A percentile compares a stretch with the other conserved stretches of the same genome.
Evolutionary conservation across 441 rosid species (phyloP).

Genomic region (Flueggea neowawraea): DNA sequence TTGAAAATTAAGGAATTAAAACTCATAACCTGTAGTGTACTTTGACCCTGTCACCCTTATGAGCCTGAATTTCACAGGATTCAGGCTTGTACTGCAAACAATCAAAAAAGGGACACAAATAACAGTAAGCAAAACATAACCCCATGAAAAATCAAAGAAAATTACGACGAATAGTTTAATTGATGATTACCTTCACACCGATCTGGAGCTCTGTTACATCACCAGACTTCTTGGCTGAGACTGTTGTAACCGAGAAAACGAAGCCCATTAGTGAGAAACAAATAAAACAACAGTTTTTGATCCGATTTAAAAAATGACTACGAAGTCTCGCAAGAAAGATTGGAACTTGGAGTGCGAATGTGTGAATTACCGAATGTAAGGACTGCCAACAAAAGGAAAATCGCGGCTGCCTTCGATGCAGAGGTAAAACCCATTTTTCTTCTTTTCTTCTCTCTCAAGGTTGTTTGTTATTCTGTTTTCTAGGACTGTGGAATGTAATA

Average conservation of each 20-base stretch:
- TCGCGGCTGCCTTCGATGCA: slow-evolving; percentile 3
- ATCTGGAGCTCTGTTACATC: slow-evolving; percentile 91
- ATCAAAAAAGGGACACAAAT: background rate
- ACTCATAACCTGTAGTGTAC: slow-evolving; percentile 79
- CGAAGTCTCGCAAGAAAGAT: too few species aligned
- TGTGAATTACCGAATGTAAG: slow-evolving; percentile 20
- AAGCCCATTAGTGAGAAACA: too few species aligned
- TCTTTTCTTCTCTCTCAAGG: background rate
- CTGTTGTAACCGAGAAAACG: slow-evolving; percentile 25
- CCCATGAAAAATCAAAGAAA: background rate
- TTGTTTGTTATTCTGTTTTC: too few species aligned
- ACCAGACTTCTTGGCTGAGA: slow-evolving; percentile 57
- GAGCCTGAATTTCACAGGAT: slow-evolving; percentile 81
- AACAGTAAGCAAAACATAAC: background rate
- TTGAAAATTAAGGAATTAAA: background rate
- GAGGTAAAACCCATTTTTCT: slow-evolving; percentile 4
- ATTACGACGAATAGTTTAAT: too few species aligned
- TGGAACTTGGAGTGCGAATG: background rate
- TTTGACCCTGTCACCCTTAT: slow-evolving; percentile 80
- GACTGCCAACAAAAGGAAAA: slow-evolving; percentile 19
- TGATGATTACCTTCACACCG: slow-evolving; percentile 76
- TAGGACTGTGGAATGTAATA: too few species aligned
- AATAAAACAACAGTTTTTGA: too few species aligned
- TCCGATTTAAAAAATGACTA: too few species aligned
- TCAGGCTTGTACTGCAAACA: slow-evolving; percentile 61